These are phyloP conservation scores for Clavispora fructus DNA, from an alignment of 805 yeast genomes.

Conservation along the genomic window DNA sequence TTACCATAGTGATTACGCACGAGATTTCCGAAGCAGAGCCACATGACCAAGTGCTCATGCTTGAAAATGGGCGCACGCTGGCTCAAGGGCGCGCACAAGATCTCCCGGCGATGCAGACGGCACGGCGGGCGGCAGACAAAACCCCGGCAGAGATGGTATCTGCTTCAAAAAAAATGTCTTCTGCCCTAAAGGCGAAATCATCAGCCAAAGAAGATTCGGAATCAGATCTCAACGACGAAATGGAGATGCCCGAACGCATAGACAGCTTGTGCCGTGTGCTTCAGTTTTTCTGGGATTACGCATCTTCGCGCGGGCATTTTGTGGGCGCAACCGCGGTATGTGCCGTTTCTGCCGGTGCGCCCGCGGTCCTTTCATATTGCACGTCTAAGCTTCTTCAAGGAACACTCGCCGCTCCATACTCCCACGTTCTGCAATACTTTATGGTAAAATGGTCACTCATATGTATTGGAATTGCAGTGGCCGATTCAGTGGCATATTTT, in stretches of 20 bases:
- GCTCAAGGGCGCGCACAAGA: conserved; percentile 3
- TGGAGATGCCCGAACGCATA: not conserved
- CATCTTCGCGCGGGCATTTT: not conserved
- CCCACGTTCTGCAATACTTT: not conserved
- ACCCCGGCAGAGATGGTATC: not conserved
- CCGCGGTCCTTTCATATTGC: not conserved
- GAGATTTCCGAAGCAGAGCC: conserved; percentile 53
- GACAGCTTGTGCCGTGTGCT: not conserved
- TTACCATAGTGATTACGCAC: conserved; percentile 82
- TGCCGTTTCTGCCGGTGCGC: not conserved
- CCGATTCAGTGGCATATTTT: conserved; percentile 58
- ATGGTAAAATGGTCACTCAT: conserved; percentile 56
- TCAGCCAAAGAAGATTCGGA: too few species aligned
- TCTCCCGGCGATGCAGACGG: not conserved
- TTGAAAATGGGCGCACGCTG: conserved; percentile 51
- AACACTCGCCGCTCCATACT: not conserved
- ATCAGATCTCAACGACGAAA: not conserved
- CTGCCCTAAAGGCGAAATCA: not conserved
- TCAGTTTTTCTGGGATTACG: not conserved
- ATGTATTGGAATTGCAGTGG: conserved; percentile 55
- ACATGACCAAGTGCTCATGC: conserved; percentile 52
- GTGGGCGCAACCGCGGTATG: not conserved
- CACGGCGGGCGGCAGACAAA: not conserved
- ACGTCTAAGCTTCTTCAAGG: not conserved
- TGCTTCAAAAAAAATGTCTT: not conserved